These are phyloP conservation scores for Apostasia ramifera DNA, from an alignment of 106 monocot genomes.

Conservation along the genomic window DNA sequence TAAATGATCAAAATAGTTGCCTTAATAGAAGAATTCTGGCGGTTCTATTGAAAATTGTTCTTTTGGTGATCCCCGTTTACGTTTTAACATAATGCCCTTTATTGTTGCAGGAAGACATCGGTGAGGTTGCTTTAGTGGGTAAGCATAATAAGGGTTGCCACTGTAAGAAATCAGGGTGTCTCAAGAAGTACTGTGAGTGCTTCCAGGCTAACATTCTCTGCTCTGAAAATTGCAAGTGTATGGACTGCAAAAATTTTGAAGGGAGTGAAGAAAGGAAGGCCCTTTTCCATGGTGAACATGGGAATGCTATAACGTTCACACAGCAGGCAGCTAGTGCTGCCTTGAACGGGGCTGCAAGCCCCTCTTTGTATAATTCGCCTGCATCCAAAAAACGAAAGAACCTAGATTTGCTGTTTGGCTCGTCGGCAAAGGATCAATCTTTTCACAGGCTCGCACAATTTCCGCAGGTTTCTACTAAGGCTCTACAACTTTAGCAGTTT, in stretches of 20 bases:
- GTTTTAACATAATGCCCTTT: neutral
- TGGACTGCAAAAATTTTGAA: conserved; percentile 87
- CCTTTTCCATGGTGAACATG: conserved; percentile 62
- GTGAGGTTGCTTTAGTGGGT: conserved; percentile 57
- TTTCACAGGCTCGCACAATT: conserved; percentile 41
- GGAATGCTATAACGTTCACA: conserved; percentile 41
- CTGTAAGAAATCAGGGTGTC: conserved; percentile 91
- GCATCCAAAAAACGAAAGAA: conserved; percentile 67
- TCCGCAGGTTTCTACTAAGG: conserved; percentile 31
- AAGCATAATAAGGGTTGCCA: conserved; percentile 94
- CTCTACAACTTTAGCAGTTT: no score
- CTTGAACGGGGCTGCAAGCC: conserved; percentile 68
- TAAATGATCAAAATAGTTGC: no score
- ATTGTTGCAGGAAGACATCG: conserved; percentile 44
- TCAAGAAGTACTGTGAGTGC: conserved; percentile 97
- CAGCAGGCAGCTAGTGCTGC: conserved; percentile 86
- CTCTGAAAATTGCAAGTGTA: conserved; percentile 90
- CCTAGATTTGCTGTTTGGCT: conserved; percentile 45
- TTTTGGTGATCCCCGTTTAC: neutral
- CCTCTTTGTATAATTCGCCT: conserved; percentile 60
- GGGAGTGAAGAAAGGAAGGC: conserved; percentile 78
- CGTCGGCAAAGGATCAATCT: conserved; percentile 41
- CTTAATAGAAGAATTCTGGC: no score
- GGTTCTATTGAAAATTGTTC: no score
- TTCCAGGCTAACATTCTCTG: conserved; percentile 91